Evolutionary conservation across 257 asterid genomes (phyloP), one percentile per base, ranked within the genome.

Genomic region (Coffea canephora): DNA sequence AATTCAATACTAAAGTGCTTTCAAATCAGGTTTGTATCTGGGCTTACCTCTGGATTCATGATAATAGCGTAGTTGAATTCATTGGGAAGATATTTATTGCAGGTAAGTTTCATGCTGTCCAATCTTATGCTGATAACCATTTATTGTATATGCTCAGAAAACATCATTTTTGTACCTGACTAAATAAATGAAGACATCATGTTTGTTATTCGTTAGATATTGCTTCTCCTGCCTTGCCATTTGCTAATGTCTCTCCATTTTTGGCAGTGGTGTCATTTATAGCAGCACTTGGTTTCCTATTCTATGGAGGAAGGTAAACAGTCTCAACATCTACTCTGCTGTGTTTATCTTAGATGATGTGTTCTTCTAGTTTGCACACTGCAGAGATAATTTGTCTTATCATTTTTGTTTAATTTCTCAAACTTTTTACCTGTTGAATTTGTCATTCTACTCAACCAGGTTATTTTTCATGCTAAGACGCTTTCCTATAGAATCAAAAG

Each of bases 401-500:
- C 27, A 71, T 68, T 79, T 79, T 12, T 71, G 57, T 49, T 54
- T 69, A 46, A 23, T 65, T 79, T 72, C 31, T 2, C 34, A 34
- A 52, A 16, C 2, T 4, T 78, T 54, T 70, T 8, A 4, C 39
- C 43, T 19, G 31, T 57, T 69, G 39, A 69, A 69, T 36, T 52
- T 81, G 18, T 71, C 73, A 8, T 75, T 74, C 34, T 65, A 16
- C 48, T 49, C 75, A 73, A 74, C 79, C 93, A 94, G 97, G 91
- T 88, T 94, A 77, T 94, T 94, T 86, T 82, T 83, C 90, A 94
- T 91, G 98, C 87, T 94, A 71, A 88, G 94, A 77, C 97, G 97
- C 80, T 94, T 92, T 79, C 97, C 98, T 31, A 92, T 94, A 75
- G 98, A 94, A 89, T 92, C 98, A 76, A 94, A 91, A 90, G 97